Conservation (phyloP, 2,329 filamentous ascomycete species). For the Fusarium sp. region DNA sequence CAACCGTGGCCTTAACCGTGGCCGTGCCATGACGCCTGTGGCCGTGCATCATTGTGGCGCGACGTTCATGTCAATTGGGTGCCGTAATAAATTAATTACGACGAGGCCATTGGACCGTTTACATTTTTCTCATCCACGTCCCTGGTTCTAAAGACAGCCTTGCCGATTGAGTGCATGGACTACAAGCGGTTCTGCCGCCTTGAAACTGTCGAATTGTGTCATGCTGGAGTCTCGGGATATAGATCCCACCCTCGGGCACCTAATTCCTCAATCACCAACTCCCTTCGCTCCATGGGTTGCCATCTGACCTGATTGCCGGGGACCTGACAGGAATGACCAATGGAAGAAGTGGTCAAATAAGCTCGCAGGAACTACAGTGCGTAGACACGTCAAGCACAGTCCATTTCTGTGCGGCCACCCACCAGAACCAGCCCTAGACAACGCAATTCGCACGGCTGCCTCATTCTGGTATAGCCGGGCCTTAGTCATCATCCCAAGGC, state of each 20-base stretch:
- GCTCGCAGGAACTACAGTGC: slow-evolving; percentile 37
- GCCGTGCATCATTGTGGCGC: slow-evolving; percentile 33
- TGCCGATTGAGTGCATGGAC: slow-evolving; percentile 14
- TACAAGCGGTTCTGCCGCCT: not conserved
- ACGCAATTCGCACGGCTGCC: slow-evolving; percentile 46
- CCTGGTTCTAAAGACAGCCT: slow-evolving; percentile 17
- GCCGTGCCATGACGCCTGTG: slow-evolving; percentile 12
- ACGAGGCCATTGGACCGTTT: slow-evolving; percentile 25
- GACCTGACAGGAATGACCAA: slow-evolving; percentile 35
- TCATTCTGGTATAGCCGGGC: slow-evolving; percentile 38
- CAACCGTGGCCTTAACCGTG: not conserved
- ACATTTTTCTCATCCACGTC: not conserved
- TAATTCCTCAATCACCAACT: not conserved
- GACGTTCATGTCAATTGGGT: slow-evolving; percentile 31
- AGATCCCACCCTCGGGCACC: not conserved
- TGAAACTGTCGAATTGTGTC: not conserved
- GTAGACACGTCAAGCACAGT: slow-evolving; percentile 25
- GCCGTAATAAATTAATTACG: slow-evolving; percentile 27
- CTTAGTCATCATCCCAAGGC: slow-evolving; percentile 49
- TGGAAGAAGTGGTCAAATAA: slow-evolving; percentile 40
- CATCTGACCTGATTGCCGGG: slow-evolving; percentile 2
- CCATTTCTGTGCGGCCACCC: not conserved
- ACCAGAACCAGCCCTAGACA: not conserved
- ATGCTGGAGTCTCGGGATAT: not conserved
- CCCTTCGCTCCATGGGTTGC: not conserved